A percentile compares a stretch with the other conserved stretches of the same genome.
phyloP scores from a whole-genome alignment of 2,329 filamentous ascomycete species.

The Didymella pomorum region DNA sequence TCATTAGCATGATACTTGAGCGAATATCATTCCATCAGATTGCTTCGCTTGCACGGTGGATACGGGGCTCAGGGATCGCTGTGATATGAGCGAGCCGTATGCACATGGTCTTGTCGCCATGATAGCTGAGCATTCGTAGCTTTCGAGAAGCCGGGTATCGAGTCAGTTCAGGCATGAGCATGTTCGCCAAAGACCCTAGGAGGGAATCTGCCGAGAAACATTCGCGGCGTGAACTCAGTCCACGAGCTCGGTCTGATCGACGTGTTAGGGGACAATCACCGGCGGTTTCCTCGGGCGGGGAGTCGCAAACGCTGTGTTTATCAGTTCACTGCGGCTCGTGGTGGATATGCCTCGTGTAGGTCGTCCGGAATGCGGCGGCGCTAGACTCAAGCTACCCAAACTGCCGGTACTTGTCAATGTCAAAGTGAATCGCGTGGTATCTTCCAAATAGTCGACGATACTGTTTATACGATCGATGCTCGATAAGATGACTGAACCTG shows the following conservation, averaged over 20 bases:
- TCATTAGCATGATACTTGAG: conserved; percentile 2
- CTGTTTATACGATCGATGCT: conserved; percentile 2
- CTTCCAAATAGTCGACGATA: neutral
- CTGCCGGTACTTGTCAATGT: conserved; percentile 1
- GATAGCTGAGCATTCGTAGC: neutral
- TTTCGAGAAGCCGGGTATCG: neutral
- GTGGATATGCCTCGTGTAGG: neutral
- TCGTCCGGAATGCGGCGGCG: neutral
- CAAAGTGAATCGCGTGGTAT: neutral
- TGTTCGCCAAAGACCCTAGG: neutral
- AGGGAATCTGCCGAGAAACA: neutral
- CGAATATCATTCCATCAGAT: neutral
- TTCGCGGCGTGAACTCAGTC: neutral
- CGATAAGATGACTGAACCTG: conserved; percentile 3
- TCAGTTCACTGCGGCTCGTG: neutral
- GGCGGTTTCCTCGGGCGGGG: neutral
- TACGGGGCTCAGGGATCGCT: neutral
- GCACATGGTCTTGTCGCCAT: conserved; percentile 11
- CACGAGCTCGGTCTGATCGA: conserved; percentile 8
- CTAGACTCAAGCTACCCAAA: neutral
- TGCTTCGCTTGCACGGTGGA: neutral
- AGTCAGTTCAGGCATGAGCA: conserved; percentile 1
- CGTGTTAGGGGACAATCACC: conserved; percentile 9
- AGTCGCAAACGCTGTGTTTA: neutral
- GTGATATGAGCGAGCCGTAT: neutral